Evolutionary conservation across 306 rosid genomes (phyloP).

Genomic region (Oemleria cerasiformis): DNA sequence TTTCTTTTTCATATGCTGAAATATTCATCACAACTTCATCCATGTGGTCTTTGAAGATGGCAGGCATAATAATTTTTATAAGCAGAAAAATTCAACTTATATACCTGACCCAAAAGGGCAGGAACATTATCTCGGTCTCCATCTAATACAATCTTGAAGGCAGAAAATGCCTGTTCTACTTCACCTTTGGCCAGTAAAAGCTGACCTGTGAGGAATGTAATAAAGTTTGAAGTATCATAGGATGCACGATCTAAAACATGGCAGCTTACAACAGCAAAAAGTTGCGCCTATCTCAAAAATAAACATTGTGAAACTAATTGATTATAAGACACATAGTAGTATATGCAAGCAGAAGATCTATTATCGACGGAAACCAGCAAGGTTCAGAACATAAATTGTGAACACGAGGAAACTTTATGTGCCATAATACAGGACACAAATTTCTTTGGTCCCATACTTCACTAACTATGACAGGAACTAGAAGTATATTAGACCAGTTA

Average conservation of each 20-base stretch:
- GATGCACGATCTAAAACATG: constrained; percentile 8
- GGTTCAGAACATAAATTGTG: constrained; percentile 4
- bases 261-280: constrained; percentile 5
- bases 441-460: background rate
- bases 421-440: background rate
- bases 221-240: constrained; percentile 12
- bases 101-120: constrained; percentile 95
- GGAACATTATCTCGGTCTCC: constrained; percentile 95
- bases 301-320: constrained; percentile 6
- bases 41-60: background rate
- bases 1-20: background rate
- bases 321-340: background rate
- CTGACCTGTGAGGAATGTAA: constrained; percentile 60
- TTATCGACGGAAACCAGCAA: background rate
- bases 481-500: background rate
- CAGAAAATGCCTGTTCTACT: constrained; percentile 89
- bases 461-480: background rate
- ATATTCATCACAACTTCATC: constrained; percentile 1
- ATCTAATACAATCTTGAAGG: constrained; percentile 93
- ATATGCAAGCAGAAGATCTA: background rate
- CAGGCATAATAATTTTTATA: constrained; percentile 6
- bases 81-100: constrained; percentile 7
- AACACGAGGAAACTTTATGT: constrained; percentile 10
- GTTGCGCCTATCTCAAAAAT: background rate
- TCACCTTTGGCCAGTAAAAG: constrained; percentile 97